phyloP scores from a whole-genome alignment of 768 basidiomycete species.

The Calocybe cyanea region DNA sequence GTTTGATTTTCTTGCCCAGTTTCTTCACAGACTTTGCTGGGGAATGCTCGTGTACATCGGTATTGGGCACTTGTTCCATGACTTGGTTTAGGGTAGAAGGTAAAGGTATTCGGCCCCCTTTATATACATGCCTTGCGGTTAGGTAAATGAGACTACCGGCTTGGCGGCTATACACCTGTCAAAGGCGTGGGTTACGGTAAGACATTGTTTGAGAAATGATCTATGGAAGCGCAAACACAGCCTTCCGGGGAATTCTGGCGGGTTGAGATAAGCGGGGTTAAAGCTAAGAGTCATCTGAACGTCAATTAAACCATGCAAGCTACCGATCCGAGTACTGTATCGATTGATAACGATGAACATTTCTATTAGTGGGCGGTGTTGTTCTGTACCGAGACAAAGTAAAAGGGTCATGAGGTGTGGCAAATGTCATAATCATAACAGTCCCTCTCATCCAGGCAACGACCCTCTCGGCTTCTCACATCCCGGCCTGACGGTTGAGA shows the following conservation, averaged over 20 bases:
- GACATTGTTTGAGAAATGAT: no score
- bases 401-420: slow-evolving; percentile 17
- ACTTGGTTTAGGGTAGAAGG: not conserved
- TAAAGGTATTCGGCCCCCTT: slow-evolving; percentile 2
- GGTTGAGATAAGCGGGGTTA: no score
- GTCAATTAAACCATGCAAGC: no score
- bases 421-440: slow-evolving; percentile 19
- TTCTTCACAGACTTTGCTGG: slow-evolving; percentile 17
- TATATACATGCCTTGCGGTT: slow-evolving; percentile 11
- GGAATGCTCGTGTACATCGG: slow-evolving; percentile 1
- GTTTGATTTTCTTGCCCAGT: slow-evolving; percentile 21
- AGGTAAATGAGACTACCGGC: no score
- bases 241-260: no score
- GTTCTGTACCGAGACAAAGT: slow-evolving; percentile 20
- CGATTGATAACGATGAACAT: not conserved
- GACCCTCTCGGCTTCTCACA: slow-evolving; percentile 28
- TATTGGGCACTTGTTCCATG: slow-evolving; percentile 3
- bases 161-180: no score
- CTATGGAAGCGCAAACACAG: no score
- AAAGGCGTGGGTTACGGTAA: no score
- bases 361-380: slow-evolving; percentile 13
- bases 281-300: not conserved
- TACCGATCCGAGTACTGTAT: not conserved
- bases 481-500: slow-evolving; percentile 70
- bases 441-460: no score